Percentiles rank a stretch among this genome's conserved stretches.
Conservation (phyloP, 2,329 filamentous ascomycete genomes). For the Apiospora marii region DNA sequence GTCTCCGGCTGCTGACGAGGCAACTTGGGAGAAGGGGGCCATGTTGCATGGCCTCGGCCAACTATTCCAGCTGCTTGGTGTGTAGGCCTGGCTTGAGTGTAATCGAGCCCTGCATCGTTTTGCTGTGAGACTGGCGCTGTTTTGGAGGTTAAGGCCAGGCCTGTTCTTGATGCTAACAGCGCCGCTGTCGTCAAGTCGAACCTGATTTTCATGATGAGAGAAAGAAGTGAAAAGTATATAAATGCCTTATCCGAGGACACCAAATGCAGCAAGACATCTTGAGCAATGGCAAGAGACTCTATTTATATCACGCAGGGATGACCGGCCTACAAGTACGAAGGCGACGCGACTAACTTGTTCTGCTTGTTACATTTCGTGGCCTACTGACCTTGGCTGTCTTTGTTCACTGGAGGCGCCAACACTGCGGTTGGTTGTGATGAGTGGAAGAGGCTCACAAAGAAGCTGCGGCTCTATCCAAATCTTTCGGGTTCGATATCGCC, state of each 20-base stretch:
- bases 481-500: background rate
- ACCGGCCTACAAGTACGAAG: background rate
- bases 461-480: background rate
- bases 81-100: background rate
- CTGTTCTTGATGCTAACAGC: background rate
- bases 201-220: background rate
- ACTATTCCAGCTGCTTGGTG: background rate
- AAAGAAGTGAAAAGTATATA: background rate
- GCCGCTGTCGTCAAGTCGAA: background rate
- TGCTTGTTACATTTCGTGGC: background rate
- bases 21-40: background rate
- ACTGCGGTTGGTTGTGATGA: background rate
- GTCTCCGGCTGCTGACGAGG: background rate
- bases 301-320: conserved; percentile 11
- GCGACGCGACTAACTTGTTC: background rate
- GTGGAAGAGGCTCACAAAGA: background rate
- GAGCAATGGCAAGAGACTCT: background rate
- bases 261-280: background rate
- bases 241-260: background rate
- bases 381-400: conserved; percentile 5
- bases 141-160: background rate
- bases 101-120: background rate
- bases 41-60: background rate
- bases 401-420: conserved; percentile 9
- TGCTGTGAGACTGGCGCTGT: background rate